Base-by-base conservation (phyloP, 106 monocot species). In the Iris macrosiphon region DNA sequence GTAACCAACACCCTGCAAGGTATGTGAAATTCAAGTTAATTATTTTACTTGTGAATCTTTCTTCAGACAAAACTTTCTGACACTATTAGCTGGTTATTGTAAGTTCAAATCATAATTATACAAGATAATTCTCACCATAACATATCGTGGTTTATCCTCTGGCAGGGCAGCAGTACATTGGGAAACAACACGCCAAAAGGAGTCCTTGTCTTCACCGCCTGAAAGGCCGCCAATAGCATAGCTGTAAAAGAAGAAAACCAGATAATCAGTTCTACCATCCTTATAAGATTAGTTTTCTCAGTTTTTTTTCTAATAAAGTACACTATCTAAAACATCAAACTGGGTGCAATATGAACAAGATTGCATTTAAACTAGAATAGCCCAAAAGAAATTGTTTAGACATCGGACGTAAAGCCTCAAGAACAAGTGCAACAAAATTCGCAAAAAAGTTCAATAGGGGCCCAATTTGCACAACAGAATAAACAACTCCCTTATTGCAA, bases 141-240 rank as follows among this genome's bases (percentile, higher is more conserved):
- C 96, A 77, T 96, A 96, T 13, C 96, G 79, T 25, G 96, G 89
- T 64, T 96, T 96, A 75, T 90, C 75, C 71, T 86, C 96, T 18
- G 96, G 96, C 38, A 96, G 44, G 46, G 72, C 71, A 80, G 90
- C 90, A 41, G 96, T 90, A 41, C 96, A 96, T 56, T 96, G 96
- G 3, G 90, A 89, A 52, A 96, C 96, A 69, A 96, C 86, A 72
- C 90, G 89, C 96, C 96, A 96, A 71, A 96, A 96, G 4, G 85
- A 96, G 44, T 96, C 96, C 65, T 96, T 96, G 57, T 96, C 96
- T 64, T 96, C 96, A 59, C 96, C 96, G 11, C 96, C 96, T 45
- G 90, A 58, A 89, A 96, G 96, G 64, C 96, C 96, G 72, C 96
- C 96, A 73, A 96, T 96, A 38, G 96, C 96, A 75, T 96, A 96